Evolutionary conservation across 225 moss, liverwort and hornwort species (phyloP).

Genomic region (Marchantia polymorpha): DNA sequence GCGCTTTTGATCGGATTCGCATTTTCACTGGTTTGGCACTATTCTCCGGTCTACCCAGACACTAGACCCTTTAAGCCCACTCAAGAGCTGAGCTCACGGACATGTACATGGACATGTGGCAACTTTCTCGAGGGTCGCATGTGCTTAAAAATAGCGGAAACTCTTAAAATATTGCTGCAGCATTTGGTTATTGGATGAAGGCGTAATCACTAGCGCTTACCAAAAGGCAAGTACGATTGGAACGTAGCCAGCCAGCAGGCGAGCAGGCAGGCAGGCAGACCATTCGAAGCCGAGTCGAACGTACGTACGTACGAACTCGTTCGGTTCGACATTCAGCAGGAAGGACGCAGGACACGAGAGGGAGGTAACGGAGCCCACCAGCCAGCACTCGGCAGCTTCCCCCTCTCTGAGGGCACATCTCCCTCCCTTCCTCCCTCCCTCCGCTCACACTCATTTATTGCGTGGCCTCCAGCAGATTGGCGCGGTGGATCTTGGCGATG

Average conservation of each 20-base stretch:
- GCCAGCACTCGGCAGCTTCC: too few relatives aligned
- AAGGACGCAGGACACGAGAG: neutral
- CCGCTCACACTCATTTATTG: neutral
- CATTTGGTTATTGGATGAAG: neutral
- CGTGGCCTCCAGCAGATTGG: neutral
- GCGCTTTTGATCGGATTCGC: constrained; percentile 5
- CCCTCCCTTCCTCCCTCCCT: neutral
- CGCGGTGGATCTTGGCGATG: neutral
- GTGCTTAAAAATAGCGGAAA: neutral
- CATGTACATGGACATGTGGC: neutral
- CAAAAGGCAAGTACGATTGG: neutral
- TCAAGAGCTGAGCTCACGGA: neutral
- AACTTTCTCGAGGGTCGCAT: neutral
- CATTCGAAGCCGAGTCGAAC: neutral
- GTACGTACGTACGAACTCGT: neutral
- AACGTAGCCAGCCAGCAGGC: neutral
- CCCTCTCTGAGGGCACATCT: too few relatives aligned
- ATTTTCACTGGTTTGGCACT: constrained; percentile 6
- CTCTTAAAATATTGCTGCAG: neutral
- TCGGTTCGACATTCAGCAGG: neutral
- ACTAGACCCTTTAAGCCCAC: too few relatives aligned
- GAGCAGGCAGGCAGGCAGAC: neutral
- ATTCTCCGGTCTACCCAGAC: neutral
- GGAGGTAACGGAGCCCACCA: too few relatives aligned
- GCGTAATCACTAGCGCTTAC: neutral